Conservation (phyloP, 2,329 filamentous ascomycete genomes). For the Plenodomus lindquistii region DNA sequence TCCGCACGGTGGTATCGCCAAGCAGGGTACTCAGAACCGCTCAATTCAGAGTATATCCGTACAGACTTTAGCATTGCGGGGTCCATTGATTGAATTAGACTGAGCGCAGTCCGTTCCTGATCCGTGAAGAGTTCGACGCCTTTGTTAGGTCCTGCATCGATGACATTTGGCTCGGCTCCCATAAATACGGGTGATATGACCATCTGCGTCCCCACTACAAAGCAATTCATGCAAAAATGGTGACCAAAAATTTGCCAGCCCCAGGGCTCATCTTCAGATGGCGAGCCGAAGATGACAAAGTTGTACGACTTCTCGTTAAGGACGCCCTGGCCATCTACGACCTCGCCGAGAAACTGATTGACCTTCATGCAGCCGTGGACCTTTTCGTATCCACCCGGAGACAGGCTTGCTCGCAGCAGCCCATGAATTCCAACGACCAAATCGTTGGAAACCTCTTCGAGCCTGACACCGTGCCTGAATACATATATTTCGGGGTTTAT, state of each 20-base stretch:
- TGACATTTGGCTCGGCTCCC: slow-evolving; percentile 74
- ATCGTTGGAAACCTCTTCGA: slow-evolving; percentile 56
- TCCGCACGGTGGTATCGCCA: slow-evolving; percentile 58
- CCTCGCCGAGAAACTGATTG: slow-evolving; percentile 71
- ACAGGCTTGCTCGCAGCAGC: slow-evolving; percentile 53
- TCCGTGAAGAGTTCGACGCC: slow-evolving; percentile 66
- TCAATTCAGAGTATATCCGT: slow-evolving; percentile 60
- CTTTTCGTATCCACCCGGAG: slow-evolving; percentile 69
- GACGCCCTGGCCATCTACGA: slow-evolving; percentile 61
- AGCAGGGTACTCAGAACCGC: slow-evolving; percentile 64
- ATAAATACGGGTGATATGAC: slow-evolving; percentile 74
- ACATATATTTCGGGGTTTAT: slow-evolving; percentile 73
- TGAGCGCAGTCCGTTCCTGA: slow-evolving; percentile 65
- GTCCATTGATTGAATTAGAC: slow-evolving; percentile 67
- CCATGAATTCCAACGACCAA: slow-evolving; percentile 64
- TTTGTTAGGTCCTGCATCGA: slow-evolving; percentile 63
- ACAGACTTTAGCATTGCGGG: slow-evolving; percentile 45
- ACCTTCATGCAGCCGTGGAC: slow-evolving; percentile 68
- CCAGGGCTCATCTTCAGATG: slow-evolving; percentile 62
- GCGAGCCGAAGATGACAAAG: slow-evolving; percentile 67
- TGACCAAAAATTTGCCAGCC: slow-evolving; percentile 75
- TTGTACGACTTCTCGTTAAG: slow-evolving; percentile 76
- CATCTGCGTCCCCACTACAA: slow-evolving; percentile 66
- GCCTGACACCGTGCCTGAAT: slow-evolving; percentile 66
- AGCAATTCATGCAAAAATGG: slow-evolving; percentile 71